Conservation (phyloP, 176 grass and related monocot species). For the Urochloa ruziziensis region DNA sequence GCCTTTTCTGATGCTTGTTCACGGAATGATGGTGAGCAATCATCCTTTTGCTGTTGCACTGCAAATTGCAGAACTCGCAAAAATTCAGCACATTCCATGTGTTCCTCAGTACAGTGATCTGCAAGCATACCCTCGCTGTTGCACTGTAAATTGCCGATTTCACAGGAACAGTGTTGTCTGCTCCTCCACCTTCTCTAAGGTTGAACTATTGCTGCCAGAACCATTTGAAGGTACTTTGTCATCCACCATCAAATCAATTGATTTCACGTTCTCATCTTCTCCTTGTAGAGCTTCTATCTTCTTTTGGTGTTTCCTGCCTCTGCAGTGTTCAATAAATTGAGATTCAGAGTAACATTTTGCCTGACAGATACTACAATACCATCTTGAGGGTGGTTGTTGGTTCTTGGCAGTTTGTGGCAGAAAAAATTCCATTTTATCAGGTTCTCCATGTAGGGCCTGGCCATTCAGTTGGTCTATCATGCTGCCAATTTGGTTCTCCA, state of each 20-base stretch:
- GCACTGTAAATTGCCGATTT: background rate
- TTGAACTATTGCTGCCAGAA: background rate
- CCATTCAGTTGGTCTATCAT: slow-evolving; percentile 14
- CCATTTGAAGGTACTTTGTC: background rate
- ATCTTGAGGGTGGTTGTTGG: background rate
- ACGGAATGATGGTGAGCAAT: background rate
- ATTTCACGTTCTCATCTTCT: background rate
- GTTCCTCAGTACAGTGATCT: background rate
- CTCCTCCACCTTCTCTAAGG: background rate
- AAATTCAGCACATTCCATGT: background rate
- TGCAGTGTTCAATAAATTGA: slow-evolving; percentile 18
- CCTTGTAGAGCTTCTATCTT: background rate
- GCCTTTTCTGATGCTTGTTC: slow-evolving; percentile 25
- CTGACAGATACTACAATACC: slow-evolving; percentile 3
- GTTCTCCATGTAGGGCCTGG: background rate
- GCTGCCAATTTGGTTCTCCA: too few species aligned
- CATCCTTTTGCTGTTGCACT: slow-evolving; percentile 24
- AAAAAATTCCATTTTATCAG: background rate
- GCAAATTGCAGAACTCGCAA: slow-evolving; percentile 14
- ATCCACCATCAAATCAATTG: background rate
- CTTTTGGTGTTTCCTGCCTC: slow-evolving; percentile 8
- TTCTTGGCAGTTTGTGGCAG: background rate
- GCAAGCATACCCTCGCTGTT: background rate
- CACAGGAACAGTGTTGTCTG: background rate
- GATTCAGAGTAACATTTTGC: slow-evolving; percentile 10